phyloP scores from a whole-genome alignment of 176 grass and related monocot genomes.

The Phragmites australis region DNA sequence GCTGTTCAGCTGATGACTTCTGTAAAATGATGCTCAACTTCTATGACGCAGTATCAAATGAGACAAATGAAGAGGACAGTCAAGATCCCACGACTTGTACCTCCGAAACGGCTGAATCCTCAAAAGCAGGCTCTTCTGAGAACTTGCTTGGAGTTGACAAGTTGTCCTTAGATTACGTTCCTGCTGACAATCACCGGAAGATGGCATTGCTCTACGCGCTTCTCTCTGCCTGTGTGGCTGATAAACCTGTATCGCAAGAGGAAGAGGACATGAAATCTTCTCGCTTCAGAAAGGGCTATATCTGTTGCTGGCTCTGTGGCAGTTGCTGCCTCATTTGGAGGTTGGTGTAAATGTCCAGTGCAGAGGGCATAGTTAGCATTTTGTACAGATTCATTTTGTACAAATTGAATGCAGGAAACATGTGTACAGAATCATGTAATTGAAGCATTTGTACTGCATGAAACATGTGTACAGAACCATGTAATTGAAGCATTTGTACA shows the following conservation, averaged over 20 bases:
- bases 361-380: too few relatives aligned
- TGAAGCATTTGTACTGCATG: too few relatives aligned
- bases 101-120: slow-evolving; percentile 15
- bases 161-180: slow-evolving; percentile 51
- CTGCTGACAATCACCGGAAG: slow-evolving; percentile 57
- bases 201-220: slow-evolving; percentile 65
- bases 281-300: slow-evolving; percentile 77
- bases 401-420: too few relatives aligned
- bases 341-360: slow-evolving; percentile 41
- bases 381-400: too few relatives aligned
- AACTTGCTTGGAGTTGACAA: slow-evolving; percentile 42
- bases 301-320: slow-evolving; percentile 83
- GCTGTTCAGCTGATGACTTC: too few relatives aligned
- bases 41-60: too few relatives aligned
- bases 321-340: slow-evolving; percentile 98
- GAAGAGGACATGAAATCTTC: slow-evolving; percentile 62
- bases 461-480: too few relatives aligned
- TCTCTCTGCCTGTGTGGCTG: slow-evolving; percentile 84
- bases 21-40: too few relatives aligned
- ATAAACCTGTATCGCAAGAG: slow-evolving; percentile 62
- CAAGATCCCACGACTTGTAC: background rate
- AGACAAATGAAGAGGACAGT: background rate
- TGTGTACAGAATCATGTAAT: too few relatives aligned
- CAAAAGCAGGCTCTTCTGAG: slow-evolving; percentile 14
- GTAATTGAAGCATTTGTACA: too few relatives aligned